Conservation (phyloP, 306 rosid genomes). For the Corylus avellana region DNA sequence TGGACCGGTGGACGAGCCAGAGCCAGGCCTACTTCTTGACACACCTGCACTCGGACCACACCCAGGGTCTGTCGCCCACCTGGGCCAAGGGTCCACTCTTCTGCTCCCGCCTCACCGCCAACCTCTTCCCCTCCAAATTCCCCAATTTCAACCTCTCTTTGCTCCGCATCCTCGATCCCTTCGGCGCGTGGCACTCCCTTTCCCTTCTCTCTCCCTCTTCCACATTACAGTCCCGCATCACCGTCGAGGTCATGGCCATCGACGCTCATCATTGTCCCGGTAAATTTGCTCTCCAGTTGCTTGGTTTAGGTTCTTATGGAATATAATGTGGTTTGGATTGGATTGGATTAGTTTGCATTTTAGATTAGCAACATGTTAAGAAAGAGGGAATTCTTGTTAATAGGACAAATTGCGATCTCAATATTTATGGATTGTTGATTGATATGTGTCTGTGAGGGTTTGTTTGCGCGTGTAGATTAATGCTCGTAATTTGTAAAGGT, state of each 20-base stretch:
- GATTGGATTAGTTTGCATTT: background rate
- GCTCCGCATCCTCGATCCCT: slow-evolving; percentile 45
- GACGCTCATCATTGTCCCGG: slow-evolving; percentile 82
- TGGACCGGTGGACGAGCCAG: slow-evolving; percentile 60
- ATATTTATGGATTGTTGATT: background rate
- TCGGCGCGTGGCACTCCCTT: slow-evolving; percentile 47
- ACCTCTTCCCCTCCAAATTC: slow-evolving; percentile 60
- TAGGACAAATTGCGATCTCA: background rate
- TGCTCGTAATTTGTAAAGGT: background rate
- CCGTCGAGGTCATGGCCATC: slow-evolving; percentile 46
- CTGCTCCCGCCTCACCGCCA: slow-evolving; percentile 72
- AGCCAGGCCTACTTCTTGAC: slow-evolving; percentile 71
- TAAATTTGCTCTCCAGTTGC: slow-evolving; percentile 28
- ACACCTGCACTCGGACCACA: slow-evolving; percentile 81
- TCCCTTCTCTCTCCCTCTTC: slow-evolving; percentile 45
- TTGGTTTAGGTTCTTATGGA: slow-evolving; percentile 21
- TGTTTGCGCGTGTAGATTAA: background rate
- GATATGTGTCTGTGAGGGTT: background rate
- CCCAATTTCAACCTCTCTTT: slow-evolving; percentile 58
- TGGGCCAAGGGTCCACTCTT: slow-evolving; percentile 65
- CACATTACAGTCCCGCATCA: slow-evolving; percentile 7
- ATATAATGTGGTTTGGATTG: background rate
- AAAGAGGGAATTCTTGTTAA: background rate
- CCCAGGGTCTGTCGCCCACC: slow-evolving; percentile 55
- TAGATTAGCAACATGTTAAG: background rate